Conservation (phyloP, 305 asterid genomes). For the Salvia sclarea region DNA sequence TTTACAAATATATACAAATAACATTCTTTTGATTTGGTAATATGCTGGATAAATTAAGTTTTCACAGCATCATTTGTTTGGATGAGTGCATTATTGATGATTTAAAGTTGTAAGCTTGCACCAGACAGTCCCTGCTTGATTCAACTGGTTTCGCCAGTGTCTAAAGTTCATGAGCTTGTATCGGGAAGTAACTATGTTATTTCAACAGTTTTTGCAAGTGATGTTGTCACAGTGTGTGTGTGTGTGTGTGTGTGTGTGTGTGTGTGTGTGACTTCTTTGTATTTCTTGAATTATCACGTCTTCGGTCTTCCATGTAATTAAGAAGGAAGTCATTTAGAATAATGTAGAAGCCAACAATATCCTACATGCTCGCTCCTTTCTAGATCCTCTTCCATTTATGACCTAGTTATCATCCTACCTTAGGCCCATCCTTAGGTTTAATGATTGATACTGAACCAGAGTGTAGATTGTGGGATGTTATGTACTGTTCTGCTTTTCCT, state of each 20-base stretch:
- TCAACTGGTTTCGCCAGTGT: neutral
- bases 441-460: neutral
- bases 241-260: neutral
- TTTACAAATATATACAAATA: too few relatives aligned
- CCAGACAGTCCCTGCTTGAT: neutral
- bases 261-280: neutral
- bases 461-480: neutral
- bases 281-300: neutral
- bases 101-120: neutral
- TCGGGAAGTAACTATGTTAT: neutral
- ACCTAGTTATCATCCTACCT: constrained; percentile 17
- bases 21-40: too few relatives aligned
- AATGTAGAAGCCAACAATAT: neutral
- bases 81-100: neutral
- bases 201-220: neutral
- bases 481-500: constrained; percentile 1
- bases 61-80: neutral
- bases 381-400: constrained; percentile 21
- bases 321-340: neutral
- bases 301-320: neutral
- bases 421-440: neutral
- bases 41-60: too few relatives aligned
- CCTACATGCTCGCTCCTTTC: neutral
- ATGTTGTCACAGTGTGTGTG: neutral
- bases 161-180: neutral